phyloP scores from a whole-genome alignment of 139 green algal species.

The Haematococcus lacustris region DNA sequence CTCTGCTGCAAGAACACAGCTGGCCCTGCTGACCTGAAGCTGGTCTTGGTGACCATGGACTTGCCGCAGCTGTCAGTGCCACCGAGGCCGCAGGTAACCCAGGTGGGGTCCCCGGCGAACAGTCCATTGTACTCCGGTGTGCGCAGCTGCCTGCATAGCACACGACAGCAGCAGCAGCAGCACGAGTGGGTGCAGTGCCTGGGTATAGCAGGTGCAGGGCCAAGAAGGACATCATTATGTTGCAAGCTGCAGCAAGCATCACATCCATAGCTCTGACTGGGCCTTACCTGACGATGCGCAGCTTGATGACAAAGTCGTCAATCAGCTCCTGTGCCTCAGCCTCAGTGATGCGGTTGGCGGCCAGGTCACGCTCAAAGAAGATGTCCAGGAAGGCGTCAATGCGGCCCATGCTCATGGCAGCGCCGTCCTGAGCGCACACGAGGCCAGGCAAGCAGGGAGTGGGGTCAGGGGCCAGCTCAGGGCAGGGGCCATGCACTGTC shows the following conservation, averaged over 20 bases:
- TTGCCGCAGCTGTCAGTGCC: conserved; percentile 36
- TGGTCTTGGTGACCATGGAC: conserved; percentile 70
- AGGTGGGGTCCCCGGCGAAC: conserved; percentile 72
- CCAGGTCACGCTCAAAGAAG: conserved; percentile 57
- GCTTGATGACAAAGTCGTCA: conserved; percentile 60
- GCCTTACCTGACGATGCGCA: conserved; percentile 20
- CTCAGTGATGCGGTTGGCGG: conserved; percentile 36
- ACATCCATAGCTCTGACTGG: too few species aligned
- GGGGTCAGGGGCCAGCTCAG: too few species aligned
- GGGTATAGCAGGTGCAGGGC: too few species aligned
- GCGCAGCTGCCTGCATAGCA: conserved; percentile 59
- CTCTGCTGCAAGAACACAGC: too few species aligned
- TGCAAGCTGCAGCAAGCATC: too few species aligned
- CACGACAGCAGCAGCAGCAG: too few species aligned
- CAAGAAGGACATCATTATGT: too few species aligned
- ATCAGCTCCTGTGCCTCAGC: conserved; percentile 37
- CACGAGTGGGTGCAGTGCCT: too few species aligned
- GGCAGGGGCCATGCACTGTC: too few species aligned
- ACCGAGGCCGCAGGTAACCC: conserved; percentile 62
- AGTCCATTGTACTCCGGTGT: conserved; percentile 74
- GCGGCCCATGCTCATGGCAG: conserved; percentile 69
- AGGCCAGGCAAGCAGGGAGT: too few species aligned
- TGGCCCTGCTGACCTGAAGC: too few species aligned
- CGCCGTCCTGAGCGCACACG: conserved; percentile 72
- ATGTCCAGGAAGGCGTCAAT: conserved; percentile 75